Evolutionary conservation across 1,284 basidiomycete species (phyloP).

Genomic region (Leccinum pachyderme): DNA sequence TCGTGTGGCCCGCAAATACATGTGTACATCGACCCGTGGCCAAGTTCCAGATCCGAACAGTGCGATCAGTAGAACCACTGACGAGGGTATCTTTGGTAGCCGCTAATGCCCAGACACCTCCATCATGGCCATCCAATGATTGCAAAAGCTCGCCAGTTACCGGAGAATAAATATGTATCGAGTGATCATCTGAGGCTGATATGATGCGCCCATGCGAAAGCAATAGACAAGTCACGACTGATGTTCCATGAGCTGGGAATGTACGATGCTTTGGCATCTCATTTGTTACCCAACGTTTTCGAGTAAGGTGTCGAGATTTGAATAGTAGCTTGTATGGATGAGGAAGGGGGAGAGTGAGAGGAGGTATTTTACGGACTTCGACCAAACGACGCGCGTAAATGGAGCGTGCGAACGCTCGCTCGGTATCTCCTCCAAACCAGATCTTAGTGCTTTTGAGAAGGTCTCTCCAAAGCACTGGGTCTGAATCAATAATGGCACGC

Average conservation of each 20-base stretch:
- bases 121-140: slow-evolving; percentile 85
- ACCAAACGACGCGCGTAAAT: slow-evolving; percentile 58
- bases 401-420: slow-evolving; percentile 65
- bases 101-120: slow-evolving; percentile 93
- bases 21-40: slow-evolving; percentile 79
- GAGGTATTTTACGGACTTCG: slow-evolving; percentile 40
- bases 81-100: slow-evolving; percentile 85
- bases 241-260: slow-evolving; percentile 84
- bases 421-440: slow-evolving; percentile 81
- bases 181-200: slow-evolving; percentile 91
- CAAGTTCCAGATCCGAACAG: slow-evolving; percentile 92
- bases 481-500: slow-evolving; percentile 81
- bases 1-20: slow-evolving; percentile 91
- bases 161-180: slow-evolving; percentile 89
- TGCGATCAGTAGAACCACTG: slow-evolving; percentile 91
- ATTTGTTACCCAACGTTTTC: slow-evolving; percentile 73
- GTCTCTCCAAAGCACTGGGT: slow-evolving; percentile 81
- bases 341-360: slow-evolving; percentile 55
- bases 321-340: slow-evolving; percentile 87
- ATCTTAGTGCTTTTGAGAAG: slow-evolving; percentile 74
- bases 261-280: slow-evolving; percentile 73
- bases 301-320: slow-evolving; percentile 79
- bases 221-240: slow-evolving; percentile 91
- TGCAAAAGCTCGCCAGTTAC: slow-evolving; percentile 72
- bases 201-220: slow-evolving; percentile 93